Base-by-base conservation (phyloP, 768 basidiomycete species). In the Kwoniella dejecticola region DNA sequence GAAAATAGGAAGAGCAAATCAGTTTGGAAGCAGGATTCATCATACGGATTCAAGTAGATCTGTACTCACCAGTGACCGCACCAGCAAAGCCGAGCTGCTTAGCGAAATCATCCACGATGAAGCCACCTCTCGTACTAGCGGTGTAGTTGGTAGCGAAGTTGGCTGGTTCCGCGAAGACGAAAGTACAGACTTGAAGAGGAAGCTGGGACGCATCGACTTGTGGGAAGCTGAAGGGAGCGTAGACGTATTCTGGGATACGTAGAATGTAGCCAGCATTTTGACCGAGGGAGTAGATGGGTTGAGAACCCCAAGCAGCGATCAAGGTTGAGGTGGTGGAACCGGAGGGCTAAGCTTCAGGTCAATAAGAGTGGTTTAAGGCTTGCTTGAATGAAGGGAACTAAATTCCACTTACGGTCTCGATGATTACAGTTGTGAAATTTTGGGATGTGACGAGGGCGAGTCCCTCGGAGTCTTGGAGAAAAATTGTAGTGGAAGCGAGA, bases 101-200 rank as follows among this genome's bases (percentile, higher is more conserved):
- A 15, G 50, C 52, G 27, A 60, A 60, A 13, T 13, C 31, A 11
- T 36, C 52, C 2, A 53, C 50, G 15, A 40, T 19, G 24, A 60
- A 60, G 8, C 31, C 11, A n/a, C 45, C 33, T 27, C 59, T 44
- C 7, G 29, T 17, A 4, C 10, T 12, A 3, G 26, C 15, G 2
- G 59, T 52, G 21, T 52, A 50, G 24, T 52, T 52, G 29, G 33
- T 52, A 6, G 21, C 10, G 24, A 21, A 50, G 29, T 30, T 27
- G 0, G 40, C n/a, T 3, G 59, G 49, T 21, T 60, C 59, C 3
- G 44, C n/a, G 29, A 52, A 60, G 7, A 60, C 59, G 30, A 45
- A 53, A 31, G 59, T 60, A 24, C 59, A 60, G 26, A 60, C 52
- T 27, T 45, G 52, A 42, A 60, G 42, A 36, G 59, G 59, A 5